Evolutionary conservation across 2,329 filamentous ascomycete genomes (phyloP).

Genomic region (Stemphylium beticola): DNA sequence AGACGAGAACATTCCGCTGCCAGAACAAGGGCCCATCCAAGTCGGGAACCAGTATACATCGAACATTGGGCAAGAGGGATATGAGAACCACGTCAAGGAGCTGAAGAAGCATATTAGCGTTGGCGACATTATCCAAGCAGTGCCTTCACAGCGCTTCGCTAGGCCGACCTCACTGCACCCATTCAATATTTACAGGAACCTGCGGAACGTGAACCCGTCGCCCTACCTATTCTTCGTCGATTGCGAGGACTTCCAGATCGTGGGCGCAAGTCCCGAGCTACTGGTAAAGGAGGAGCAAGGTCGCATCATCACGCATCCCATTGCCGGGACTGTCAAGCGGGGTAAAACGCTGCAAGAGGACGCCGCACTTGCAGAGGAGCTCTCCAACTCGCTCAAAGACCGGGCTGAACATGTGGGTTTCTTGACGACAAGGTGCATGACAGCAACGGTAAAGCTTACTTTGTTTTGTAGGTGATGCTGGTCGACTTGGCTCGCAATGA

Average conservation of each 20-base stretch:
- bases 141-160: constrained; percentile 91
- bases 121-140: constrained; percentile 97
- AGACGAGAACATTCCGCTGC: constrained; percentile 76
- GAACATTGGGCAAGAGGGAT: constrained; percentile 87
- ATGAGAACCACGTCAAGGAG: constrained; percentile 83
- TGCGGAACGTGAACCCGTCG: constrained; percentile 96
- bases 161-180: constrained; percentile 90
- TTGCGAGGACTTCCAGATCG: constrained; percentile 90
- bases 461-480: constrained; percentile 80
- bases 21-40: constrained; percentile 74
- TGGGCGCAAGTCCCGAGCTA: constrained; percentile 92
- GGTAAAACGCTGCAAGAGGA: constrained; percentile 84
- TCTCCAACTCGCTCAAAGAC: constrained; percentile 85
- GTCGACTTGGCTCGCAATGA: constrained; percentile 97
- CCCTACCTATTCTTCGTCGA: constrained; percentile 97
- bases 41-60: constrained; percentile 82
- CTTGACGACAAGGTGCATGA: constrained; percentile 11
- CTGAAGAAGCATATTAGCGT: constrained; percentile 90
- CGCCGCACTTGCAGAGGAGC: constrained; percentile 75
- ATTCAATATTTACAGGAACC: constrained; percentile 96
- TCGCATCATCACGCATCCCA: constrained; percentile 92
- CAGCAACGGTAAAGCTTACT: constrained; percentile 65
- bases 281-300: constrained; percentile 89
- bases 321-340: constrained; percentile 92
- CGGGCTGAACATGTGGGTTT: constrained; percentile 51